phyloP scores from a whole-genome alignment of 2,329 filamentous ascomycete genomes.

The Hortaea werneckii region DNA sequence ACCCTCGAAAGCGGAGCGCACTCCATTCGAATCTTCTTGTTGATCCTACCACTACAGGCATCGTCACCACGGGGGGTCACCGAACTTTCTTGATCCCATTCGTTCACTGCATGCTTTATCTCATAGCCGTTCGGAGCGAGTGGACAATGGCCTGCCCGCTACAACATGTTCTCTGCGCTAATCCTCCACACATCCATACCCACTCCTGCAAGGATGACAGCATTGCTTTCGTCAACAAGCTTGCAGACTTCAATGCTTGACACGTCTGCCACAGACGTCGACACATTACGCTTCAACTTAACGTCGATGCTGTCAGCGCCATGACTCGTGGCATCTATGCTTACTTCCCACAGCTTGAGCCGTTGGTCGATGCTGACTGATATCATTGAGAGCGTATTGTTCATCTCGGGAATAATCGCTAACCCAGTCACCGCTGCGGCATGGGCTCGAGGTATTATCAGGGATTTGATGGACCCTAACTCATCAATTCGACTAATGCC shows the following conservation, averaged over 20 bases:
- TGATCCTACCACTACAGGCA: no score
- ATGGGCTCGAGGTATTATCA: slow-evolving; percentile 51
- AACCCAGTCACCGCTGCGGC: slow-evolving; percentile 57
- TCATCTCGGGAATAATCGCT: slow-evolving; percentile 29
- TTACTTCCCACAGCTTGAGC: slow-evolving; percentile 37
- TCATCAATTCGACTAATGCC: slow-evolving; percentile 41
- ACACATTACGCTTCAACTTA: slow-evolving; percentile 22
- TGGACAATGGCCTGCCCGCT: no score
- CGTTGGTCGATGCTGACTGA: slow-evolving; percentile 38
- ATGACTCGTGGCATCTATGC: slow-evolving; percentile 7
- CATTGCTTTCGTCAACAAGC: slow-evolving; percentile 5
- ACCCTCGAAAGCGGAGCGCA: no score
- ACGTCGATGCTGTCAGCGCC: slow-evolving; percentile 24
- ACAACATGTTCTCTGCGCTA: not conserved
- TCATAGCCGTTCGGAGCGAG: no score
- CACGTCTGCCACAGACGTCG: slow-evolving; percentile 46
- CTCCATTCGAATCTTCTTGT: no score
- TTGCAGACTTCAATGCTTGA: slow-evolving; percentile 38
- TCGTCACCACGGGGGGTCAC: no score
- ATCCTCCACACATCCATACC: slow-evolving; percentile 33
- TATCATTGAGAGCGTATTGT: slow-evolving; percentile 10
- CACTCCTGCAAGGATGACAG: slow-evolving; percentile 38
- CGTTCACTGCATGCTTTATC: no score
- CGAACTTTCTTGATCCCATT: no score
- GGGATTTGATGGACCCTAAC: slow-evolving; percentile 13